Evolutionary conservation across 1,139 yeast genomes (phyloP), one percentile per base, ranked within the genome.

Genomic region (Debaryomyces sp.): DNA sequence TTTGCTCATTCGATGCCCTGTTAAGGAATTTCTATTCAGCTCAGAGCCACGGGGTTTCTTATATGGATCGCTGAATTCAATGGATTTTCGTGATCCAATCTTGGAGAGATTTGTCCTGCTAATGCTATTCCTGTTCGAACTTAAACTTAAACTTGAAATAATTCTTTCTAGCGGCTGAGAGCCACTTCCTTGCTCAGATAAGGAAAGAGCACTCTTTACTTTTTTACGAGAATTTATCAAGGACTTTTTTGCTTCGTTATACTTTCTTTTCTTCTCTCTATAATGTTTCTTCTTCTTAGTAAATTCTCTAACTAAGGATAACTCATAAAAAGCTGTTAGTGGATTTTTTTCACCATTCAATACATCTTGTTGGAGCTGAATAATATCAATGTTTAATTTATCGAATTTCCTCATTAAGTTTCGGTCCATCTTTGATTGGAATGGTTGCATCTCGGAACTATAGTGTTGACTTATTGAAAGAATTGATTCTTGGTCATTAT

Each of bases 261-360:
- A 68, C 50, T 80, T 71, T 51, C 68, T 66, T 56, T 77, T 73
- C 58, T 71, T 74, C 36, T 70, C 71, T 23, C 61, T 62, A 45
- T 67, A 54, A 46, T 72, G 67, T 36, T 62, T 62, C 46, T 60
- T 61, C 62, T 74, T 75, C 48, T 67, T 68, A 17, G 64, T 54
- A 45, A 69, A 71, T 54, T 87, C 95, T 45, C 79, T 76, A 35
- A 89, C 92, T 17, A 89, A 69, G 12, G 87, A 68, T 12, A 94
- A 71, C 41, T 85, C 87, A 87, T 96, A 94, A 51, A 89, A 76
- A 0, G 96, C 97, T n/a, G 92, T 85, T 22, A 89, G 68, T 0
- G 91, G 75, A 62, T 89, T 96, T 69, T 91, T 85, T 49, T 84
- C 83, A 46, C 80, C 80, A 47, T 80, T 74, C 21, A 71, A 60